phyloP scores from a whole-genome alignment of 441 rosid genomes.

The Manihot esculenta region DNA sequence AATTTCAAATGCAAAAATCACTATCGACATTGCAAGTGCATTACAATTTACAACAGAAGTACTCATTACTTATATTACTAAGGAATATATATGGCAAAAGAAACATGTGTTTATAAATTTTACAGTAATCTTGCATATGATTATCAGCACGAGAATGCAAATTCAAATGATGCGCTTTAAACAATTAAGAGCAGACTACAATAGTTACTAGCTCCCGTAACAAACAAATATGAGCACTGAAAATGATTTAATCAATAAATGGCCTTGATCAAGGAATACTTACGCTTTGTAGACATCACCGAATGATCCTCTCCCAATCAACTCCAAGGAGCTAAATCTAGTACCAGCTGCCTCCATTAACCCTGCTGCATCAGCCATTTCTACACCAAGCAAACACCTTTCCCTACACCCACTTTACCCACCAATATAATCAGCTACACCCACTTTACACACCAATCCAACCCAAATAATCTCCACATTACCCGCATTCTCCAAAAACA shows the following conservation, averaged over 20 bases:
- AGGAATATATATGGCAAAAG: neutral
- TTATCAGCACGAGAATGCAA: constrained; percentile 7
- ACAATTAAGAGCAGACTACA: neutral
- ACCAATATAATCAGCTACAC: constrained; percentile 27
- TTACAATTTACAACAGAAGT: neutral
- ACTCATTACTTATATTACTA: neutral
- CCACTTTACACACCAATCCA: constrained; percentile 19
- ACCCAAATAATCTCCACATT: constrained; percentile 26
- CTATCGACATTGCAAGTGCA: neutral
- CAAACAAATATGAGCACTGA: constrained; percentile 7
- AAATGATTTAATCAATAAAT: constrained; percentile 8
- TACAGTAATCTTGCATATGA: neutral
- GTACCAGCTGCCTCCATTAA: constrained; percentile 80
- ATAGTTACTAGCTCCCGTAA: neutral
- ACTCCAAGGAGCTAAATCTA: constrained; percentile 80
- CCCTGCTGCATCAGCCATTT: constrained; percentile 85
- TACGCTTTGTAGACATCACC: constrained; percentile 99
- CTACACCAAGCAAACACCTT: constrained; percentile 19
- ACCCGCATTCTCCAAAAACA: constrained; percentile 24
- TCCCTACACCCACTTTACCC: constrained; percentile 24
- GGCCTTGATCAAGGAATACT: constrained; percentile 31
- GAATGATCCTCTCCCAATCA: constrained; percentile 95
- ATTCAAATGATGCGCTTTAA: neutral
- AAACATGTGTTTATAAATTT: neutral
- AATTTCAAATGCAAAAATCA: neutral